Base-by-base conservation (phyloP, 2,329 filamentous ascomycete species). In the Sporothrix curviconia region DNA sequence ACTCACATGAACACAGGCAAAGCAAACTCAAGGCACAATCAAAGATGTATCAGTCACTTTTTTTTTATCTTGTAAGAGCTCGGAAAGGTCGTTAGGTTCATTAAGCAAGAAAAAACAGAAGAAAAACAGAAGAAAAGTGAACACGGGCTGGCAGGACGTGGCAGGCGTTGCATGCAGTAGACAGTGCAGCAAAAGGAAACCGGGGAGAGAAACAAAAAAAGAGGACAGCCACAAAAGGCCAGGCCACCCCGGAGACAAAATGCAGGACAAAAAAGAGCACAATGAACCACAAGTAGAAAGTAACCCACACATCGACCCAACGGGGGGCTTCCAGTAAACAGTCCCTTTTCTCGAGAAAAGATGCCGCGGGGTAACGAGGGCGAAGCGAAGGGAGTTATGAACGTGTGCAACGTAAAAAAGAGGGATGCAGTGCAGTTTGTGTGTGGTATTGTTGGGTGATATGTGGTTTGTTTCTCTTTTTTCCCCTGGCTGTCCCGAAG, bases 31-130 rank as follows among this genome's bases (percentile, higher is more conserved):
- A 22, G 28, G 19, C 14, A 25, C 7, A 32, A 5, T 30, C 24
- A 15, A 39, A 22, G 32, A 39, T 19, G 14, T 32, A 51, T n/a
- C 15, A 34, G 47, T 36, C 50, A 58, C 43, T 55, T 55, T 54
- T 58, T 19, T 57, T 57, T 37, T 37, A 17, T 37, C 30, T 57
- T 43, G 7, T 11, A 42, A 34, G 28, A 37, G 36, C 15, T 36
- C 36, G 40, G 14, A 50, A 60, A 52, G 34, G 44, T 61, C 59
- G 44, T 61, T 39, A 59, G 54, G 49, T 50, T 59, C 56, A 47
- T 56, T 44, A 59, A 51, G 24, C 28, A 50, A 22, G 7, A 28
- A 37, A 36, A 11, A 17, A 44, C 15, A 49, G 11, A 15, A 40
- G 17, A 36, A 44, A 14, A n/a, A 25, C 17, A 22, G 34, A 19